These are phyloP conservation scores for Termitomyces sp. DNA, from an alignment of 768 basidiomycete genomes.

Conservation along the genomic window DNA sequence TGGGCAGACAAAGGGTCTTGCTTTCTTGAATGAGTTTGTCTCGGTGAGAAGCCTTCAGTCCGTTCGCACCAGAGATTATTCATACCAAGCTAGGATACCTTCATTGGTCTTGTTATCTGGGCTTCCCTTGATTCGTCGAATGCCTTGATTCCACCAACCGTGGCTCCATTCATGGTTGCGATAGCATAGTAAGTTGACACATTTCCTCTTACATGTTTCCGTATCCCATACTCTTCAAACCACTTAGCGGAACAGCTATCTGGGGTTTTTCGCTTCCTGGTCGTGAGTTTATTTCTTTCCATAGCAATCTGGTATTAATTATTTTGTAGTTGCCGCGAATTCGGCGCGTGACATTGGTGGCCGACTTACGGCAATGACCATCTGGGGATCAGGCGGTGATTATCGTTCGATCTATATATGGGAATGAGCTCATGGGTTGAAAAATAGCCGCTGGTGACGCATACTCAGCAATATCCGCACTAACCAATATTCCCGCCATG, in stretches of 20 bases:
- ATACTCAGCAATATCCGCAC: constrained; percentile 62
- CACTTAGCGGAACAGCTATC: constrained; percentile 48
- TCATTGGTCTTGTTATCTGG: constrained; percentile 54
- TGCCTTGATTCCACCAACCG: constrained; percentile 50
- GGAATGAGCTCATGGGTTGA: constrained; percentile 3
- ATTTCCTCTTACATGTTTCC: not conserved
- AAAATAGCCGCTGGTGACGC: constrained; percentile 45
- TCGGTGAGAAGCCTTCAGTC: constrained; percentile 29
- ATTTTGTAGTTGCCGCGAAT: constrained; percentile 53
- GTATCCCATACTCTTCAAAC: not conserved
- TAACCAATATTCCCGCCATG: constrained; percentile 67
- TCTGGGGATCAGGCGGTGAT: constrained; percentile 53
- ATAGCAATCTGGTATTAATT: not conserved
- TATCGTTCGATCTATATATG: not conserved
- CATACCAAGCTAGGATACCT: constrained; percentile 33
- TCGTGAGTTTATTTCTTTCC: constrained; percentile 30
- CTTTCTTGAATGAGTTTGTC: constrained; percentile 58
- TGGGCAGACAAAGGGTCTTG: constrained; percentile 42
- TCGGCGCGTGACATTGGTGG: constrained; percentile 68
- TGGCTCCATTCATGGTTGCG: constrained; percentile 51
- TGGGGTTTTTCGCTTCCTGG: constrained; percentile 60
- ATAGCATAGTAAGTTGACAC: constrained; percentile 52
- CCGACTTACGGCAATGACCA: constrained; percentile 57
- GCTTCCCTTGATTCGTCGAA: constrained; percentile 58
- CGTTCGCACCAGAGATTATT: not conserved